Conservation (phyloP, 2,329 filamentous ascomycete genomes). For the Penicillium digitatum region DNA sequence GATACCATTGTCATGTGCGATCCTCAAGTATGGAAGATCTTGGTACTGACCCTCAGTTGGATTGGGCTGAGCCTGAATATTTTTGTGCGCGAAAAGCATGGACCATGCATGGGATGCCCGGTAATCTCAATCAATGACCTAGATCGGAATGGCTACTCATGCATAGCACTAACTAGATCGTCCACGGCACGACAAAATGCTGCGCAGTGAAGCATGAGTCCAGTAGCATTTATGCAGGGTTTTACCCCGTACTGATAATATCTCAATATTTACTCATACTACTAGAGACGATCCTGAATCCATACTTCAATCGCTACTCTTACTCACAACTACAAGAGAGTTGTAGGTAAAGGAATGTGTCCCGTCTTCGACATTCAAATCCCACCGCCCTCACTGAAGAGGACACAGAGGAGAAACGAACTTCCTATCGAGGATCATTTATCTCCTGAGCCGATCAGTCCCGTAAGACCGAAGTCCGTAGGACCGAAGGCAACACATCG, state of each 20-base stretch:
- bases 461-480: constrained; percentile 50
- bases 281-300: no score
- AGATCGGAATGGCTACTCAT: no score
- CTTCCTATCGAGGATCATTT: constrained; percentile 64
- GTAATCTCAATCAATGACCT: constrained; percentile 9
- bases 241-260: no score
- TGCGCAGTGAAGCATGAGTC: neutral
- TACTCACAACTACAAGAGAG: neutral
- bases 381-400: constrained; percentile 69
- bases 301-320: neutral
- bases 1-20: neutral
- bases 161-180: no score
- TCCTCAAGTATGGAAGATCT: constrained; percentile 9
- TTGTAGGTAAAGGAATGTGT: constrained; percentile 40
- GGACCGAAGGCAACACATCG: constrained; percentile 65
- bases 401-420: constrained; percentile 63
- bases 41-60: neutral
- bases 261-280: no score
- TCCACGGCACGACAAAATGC: neutral
- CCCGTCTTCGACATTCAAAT: constrained; percentile 68
- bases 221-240: neutral
- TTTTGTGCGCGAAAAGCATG: no score
- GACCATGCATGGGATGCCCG: constrained; percentile 12
- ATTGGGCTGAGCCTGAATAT: neutral
- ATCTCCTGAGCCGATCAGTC: constrained; percentile 63